Evolutionary conservation across 2,329 filamentous ascomycete genomes (phyloP).

Genomic region (Curvularia lunata): DNA sequence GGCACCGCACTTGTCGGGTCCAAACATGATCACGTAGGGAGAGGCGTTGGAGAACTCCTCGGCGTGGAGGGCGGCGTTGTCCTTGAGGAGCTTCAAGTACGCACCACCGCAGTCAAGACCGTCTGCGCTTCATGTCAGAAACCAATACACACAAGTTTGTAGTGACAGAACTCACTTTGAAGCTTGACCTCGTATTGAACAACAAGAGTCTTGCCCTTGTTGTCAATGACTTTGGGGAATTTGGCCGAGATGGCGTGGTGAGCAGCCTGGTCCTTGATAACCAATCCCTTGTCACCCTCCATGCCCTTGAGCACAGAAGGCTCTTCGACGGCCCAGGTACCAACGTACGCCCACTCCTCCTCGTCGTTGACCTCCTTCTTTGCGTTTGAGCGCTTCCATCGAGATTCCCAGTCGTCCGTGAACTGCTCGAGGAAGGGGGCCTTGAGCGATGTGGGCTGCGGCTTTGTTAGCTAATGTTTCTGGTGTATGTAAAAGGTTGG

Average conservation of each 20-base stretch:
- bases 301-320: constrained; percentile 89
- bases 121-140: constrained; percentile 61
- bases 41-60: constrained; percentile 98
- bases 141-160: not conserved
- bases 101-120: constrained; percentile 97
- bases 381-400: constrained; percentile 94
- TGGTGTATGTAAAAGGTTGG: not conserved
- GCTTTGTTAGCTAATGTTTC: constrained; percentile 25
- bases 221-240: constrained; percentile 94
- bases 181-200: constrained; percentile 99
- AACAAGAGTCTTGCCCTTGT: constrained; percentile 95
- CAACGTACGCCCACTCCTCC: constrained; percentile 93
- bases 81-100: constrained; percentile 98
- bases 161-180: constrained; percentile 73
- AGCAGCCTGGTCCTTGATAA: constrained; percentile 96
- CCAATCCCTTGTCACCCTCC: constrained; percentile 92
- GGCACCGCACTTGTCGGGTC: constrained; percentile 97
- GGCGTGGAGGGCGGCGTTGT: constrained; percentile 94
- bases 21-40: constrained; percentile 99
- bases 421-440: constrained; percentile 98
- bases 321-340: constrained; percentile 97
- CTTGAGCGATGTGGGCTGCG: constrained; percentile 88
- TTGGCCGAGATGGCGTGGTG: constrained; percentile 99
- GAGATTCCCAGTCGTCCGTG: constrained; percentile 90
- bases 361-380: constrained; percentile 91